These are phyloP conservation scores for Rhizophagus sp. DNA, from an alignment of 192 early-diverging fungal genomes.

Conservation along the genomic window DNA sequence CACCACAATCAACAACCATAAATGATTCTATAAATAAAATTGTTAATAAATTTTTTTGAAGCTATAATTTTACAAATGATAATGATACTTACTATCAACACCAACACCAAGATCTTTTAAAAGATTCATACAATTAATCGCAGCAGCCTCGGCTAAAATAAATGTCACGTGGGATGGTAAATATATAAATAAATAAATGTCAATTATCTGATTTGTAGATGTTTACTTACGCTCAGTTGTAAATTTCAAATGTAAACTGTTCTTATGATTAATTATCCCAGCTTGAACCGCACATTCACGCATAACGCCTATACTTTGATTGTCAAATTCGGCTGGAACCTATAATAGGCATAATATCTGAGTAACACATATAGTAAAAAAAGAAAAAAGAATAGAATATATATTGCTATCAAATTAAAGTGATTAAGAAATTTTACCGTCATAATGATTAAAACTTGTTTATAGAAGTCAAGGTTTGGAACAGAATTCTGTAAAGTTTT, in stretches of 20 bases:
- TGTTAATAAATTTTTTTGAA: too few relatives aligned
- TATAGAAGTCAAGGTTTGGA: background rate
- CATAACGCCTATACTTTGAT: background rate
- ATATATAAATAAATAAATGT: too few relatives aligned
- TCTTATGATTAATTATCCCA: background rate
- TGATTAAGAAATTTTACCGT: background rate
- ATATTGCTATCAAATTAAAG: too few relatives aligned
- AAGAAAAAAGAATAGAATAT: too few relatives aligned
- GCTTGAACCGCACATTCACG: background rate
- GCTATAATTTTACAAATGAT: background rate
- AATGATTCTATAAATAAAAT: conserved; percentile 15
- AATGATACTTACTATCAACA: background rate
- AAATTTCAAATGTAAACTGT: background rate
- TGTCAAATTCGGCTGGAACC: background rate
- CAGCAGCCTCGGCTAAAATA: conserved; percentile 18
- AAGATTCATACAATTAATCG: background rate
- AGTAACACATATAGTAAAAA: too few relatives aligned
- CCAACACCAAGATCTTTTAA: background rate
- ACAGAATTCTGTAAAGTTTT: background rate
- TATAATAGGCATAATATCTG: too few relatives aligned
- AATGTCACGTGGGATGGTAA: background rate
- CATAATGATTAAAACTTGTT: background rate
- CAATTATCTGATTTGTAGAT: too few relatives aligned
- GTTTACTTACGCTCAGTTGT: conserved; percentile 20
- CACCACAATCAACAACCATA: conserved; percentile 44